Evolutionary conservation across 176 grass and related monocot genomes (phyloP).

Genomic region (Oryza glumipatula): DNA sequence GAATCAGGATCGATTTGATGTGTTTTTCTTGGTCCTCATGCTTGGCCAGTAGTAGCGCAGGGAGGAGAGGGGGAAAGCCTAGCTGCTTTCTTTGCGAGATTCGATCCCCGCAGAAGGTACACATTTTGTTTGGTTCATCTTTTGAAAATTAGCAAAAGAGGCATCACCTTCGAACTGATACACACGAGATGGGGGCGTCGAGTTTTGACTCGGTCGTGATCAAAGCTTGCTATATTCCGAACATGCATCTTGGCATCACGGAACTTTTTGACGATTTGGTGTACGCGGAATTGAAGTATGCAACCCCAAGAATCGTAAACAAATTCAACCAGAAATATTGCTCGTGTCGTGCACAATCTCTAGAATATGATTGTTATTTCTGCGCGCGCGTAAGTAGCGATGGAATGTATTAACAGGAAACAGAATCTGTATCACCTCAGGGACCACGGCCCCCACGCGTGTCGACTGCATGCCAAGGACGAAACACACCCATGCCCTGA

Average conservation of each 20-base stretch:
- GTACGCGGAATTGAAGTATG: conserved; percentile 17
- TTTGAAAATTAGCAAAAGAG: conserved; percentile 29
- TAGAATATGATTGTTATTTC: too few relatives aligned
- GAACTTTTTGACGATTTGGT: not conserved
- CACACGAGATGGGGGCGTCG: not conserved
- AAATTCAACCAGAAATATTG: not conserved
- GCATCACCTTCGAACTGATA: not conserved
- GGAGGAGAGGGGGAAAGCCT: not conserved
- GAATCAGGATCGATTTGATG: conserved; percentile 29
- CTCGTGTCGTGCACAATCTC: not conserved
- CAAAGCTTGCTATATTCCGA: not conserved
- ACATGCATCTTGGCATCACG: not conserved
- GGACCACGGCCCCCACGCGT: not conserved
- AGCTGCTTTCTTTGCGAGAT: conserved; percentile 9
- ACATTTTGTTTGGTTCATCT: conserved; percentile 1
- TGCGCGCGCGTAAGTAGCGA: not conserved
- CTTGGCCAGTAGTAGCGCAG: not conserved
- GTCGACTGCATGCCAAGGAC: not conserved
- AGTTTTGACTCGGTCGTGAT: not conserved
- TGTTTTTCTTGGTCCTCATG: not conserved
- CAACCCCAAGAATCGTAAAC: not conserved
- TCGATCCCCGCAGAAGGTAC: conserved; percentile 2
- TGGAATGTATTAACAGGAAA: not conserved
- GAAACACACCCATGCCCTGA: not conserved
- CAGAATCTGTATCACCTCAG: not conserved